phyloP scores from a whole-genome alignment of 441 rosid species.

The Pelargonium cotyledonis region DNA sequence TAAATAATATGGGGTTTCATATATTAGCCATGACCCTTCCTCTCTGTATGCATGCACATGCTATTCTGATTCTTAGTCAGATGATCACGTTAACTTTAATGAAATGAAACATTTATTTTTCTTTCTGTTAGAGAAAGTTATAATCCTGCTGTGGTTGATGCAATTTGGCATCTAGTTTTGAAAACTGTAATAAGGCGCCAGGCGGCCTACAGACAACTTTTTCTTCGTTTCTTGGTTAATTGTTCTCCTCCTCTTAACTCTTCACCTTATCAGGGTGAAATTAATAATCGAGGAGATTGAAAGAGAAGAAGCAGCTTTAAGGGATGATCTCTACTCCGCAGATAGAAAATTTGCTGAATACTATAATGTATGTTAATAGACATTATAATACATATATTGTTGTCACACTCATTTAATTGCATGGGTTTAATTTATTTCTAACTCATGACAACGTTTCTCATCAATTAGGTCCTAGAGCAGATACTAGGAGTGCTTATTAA shows the following conservation, averaged over 20 bases:
- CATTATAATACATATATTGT: conserved; percentile 8
- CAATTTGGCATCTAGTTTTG: background rate
- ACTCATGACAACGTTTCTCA: conserved; percentile 8
- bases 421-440: background rate
- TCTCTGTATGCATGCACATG: background rate
- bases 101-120: background rate
- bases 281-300: conserved; percentile 85
- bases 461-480: conserved; percentile 78
- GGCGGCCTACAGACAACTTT: background rate
- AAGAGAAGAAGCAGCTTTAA: conserved; percentile 78
- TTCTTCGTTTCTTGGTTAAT: background rate
- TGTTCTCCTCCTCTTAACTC: conserved; percentile 9
- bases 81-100: no score
- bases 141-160: no score
- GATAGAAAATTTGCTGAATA: conserved; percentile 91
- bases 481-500: conserved; percentile 88
- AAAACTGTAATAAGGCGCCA: background rate
- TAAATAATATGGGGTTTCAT: background rate
- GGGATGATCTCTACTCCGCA: conserved; percentile 86
- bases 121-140: background rate
- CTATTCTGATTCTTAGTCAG: background rate
- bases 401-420: background rate
- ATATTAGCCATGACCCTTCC: background rate
- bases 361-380: conserved; percentile 57
- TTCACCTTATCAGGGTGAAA: conserved; percentile 55